Conservation (phyloP, 352 stramenopile genomes). For the Globisporangium mamillatum region DNA sequence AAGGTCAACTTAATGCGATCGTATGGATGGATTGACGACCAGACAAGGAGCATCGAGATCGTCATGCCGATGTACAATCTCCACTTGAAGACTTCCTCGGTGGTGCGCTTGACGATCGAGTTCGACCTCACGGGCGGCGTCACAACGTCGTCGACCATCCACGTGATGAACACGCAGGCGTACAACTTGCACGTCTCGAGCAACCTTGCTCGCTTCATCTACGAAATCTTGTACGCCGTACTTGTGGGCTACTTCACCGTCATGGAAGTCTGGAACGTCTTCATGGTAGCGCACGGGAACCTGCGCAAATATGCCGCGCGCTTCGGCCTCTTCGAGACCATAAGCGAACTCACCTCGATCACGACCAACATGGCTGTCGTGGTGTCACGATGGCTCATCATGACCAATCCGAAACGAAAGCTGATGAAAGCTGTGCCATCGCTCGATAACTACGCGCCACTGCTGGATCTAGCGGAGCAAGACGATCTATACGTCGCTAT, state of each 20-base stretch:
- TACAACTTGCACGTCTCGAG: constrained; percentile 53
- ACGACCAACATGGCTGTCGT: constrained; percentile 49
- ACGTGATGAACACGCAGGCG: constrained; percentile 56
- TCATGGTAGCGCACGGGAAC: constrained; percentile 45
- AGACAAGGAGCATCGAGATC: constrained; percentile 51
- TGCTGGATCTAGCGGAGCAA: constrained; percentile 34
- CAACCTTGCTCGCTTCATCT: constrained; percentile 42
- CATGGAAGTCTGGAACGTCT: constrained; percentile 57
- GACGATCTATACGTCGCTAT: constrained; percentile 52
- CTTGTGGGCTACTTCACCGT: constrained; percentile 56
- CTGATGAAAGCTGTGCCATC: constrained; percentile 33
- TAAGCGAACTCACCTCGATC: constrained; percentile 58
- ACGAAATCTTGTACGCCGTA: constrained; percentile 42
- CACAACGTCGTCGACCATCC: constrained; percentile 32
- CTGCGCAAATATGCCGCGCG: constrained; percentile 42
- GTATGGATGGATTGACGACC: constrained; percentile 51
- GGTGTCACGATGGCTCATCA: constrained; percentile 41
- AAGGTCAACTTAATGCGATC: constrained; percentile 36
- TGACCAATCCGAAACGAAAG: constrained; percentile 27
- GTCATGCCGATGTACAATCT: constrained; percentile 56
- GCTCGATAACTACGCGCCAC: constrained; percentile 53
- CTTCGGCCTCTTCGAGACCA: constrained; percentile 57
- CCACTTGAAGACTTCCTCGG: constrained; percentile 52
- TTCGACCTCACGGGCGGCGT: constrained; percentile 60
- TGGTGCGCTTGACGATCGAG: constrained; percentile 47